Evolutionary conservation across 2,329 filamentous ascomycete species (phyloP).

Genomic region (Diaporthe capsici): DNA sequence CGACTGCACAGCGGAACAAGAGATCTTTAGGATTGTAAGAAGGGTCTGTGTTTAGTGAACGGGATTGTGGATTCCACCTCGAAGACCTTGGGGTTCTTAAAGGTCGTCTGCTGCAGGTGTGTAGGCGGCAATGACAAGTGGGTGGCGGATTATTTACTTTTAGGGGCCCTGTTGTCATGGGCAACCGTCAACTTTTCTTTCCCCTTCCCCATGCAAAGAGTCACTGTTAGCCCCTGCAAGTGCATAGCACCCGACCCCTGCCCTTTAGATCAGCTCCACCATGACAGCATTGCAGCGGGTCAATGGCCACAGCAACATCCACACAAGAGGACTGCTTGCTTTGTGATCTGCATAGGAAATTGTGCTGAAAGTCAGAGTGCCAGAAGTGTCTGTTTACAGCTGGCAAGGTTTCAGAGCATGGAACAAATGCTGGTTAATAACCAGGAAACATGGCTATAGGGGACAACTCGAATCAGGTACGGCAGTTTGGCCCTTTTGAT

Average conservation of each 20-base stretch:
- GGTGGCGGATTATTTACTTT: constrained; percentile 34
- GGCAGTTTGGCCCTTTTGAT: not conserved
- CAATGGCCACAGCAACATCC: constrained; percentile 25
- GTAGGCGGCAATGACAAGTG: not conserved
- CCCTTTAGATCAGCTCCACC: constrained; percentile 4
- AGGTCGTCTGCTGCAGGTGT: constrained; percentile 1
- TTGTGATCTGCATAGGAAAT: not conserved
- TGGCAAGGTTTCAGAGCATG: not conserved
- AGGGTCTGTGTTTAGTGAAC: constrained; percentile 13
- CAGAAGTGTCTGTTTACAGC: not conserved
- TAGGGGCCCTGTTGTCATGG: constrained; percentile 34
- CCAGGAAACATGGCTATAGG: not conserved
- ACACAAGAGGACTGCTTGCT: not conserved
- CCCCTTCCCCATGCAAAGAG: not conserved
- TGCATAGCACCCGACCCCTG: constrained; percentile 1
- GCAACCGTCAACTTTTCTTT: constrained; percentile 33
- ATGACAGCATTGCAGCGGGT: constrained; percentile 30
- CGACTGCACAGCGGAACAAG: constrained; percentile 9
- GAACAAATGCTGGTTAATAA: not conserved
- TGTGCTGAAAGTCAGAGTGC: not conserved
- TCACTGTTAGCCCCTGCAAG: constrained; percentile 8
- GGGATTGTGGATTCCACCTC: not conserved
- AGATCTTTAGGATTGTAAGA: constrained; percentile 12
- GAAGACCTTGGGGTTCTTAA: constrained; percentile 31
- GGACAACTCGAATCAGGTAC: not conserved